Evolutionary conservation across 148 eudicot genomes (phyloP).

Genomic region (Vaccinium corymbosum): DNA sequence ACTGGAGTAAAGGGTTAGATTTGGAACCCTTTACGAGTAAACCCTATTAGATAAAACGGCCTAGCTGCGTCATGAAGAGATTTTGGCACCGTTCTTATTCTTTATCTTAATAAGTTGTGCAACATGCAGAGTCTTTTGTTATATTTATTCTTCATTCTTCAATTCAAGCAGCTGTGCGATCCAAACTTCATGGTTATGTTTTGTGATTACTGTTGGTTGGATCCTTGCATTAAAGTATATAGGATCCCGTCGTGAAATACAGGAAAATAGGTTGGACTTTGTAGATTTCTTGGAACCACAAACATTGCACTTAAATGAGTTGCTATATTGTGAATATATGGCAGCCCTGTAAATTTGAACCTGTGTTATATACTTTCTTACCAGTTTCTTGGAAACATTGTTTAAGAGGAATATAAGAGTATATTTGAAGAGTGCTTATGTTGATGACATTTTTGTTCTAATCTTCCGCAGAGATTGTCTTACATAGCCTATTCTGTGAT

Average conservation of each 20-base stretch:
- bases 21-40: neutral
- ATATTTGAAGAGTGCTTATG: neutral
- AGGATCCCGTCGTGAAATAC: neutral
- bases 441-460: neutral
- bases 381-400: neutral
- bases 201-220: neutral
- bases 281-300: neutral
- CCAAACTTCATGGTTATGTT: neutral
- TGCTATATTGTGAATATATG: conserved; percentile 4
- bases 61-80: neutral
- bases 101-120: neutral
- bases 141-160: conserved; percentile 5
- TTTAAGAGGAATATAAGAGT: neutral
- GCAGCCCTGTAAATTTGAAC: neutral
- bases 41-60: neutral
- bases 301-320: neutral
- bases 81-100: neutral
- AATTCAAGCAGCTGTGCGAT: neutral
- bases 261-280: neutral
- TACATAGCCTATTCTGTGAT: neutral
- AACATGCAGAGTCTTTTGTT: conserved; percentile 17
- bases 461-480: neutral
- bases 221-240: neutral
- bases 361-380: neutral
- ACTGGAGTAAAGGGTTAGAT: neutral